phyloP scores from a whole-genome alignment of 2,329 filamentous ascomycete genomes.

The Diaporthe destruens region DNA sequence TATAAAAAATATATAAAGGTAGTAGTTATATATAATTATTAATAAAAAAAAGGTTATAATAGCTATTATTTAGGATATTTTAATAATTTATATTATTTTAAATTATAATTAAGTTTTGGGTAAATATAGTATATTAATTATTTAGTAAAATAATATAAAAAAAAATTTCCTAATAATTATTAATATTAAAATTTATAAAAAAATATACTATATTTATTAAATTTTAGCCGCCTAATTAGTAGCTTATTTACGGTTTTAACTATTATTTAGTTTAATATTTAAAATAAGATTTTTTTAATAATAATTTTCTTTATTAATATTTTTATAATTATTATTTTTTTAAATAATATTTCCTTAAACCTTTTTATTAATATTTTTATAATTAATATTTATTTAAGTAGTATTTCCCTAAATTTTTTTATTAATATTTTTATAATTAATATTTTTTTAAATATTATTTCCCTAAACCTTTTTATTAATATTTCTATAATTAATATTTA shows the following conservation, averaged over 20 bases:
- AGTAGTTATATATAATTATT: neutral
- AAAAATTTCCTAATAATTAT: neutral
- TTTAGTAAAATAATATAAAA: neutral
- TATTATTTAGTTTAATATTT: too few relatives aligned
- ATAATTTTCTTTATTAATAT: too few relatives aligned
- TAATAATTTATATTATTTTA: neutral
- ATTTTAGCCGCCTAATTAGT: too few relatives aligned
- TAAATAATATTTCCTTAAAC: too few relatives aligned
- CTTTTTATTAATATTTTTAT: neutral
- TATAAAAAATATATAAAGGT: neutral
- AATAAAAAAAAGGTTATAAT: neutral
- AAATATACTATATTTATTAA: too few relatives aligned
- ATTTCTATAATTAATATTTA: neutral
- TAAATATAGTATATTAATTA: neutral
- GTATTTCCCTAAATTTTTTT: neutral
- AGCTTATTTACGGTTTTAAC: too few relatives aligned
- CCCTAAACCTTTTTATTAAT: too few relatives aligned
- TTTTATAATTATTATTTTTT: neutral
- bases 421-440: neutral
- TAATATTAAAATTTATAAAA: neutral
- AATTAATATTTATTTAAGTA: neutral
- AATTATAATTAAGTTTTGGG: neutral
- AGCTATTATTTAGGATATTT: neutral
- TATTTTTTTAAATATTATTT: neutral
- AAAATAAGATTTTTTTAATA: too few relatives aligned